Conservation (phyloP, 352 stramenopile genomes). For the Pythium aristosporum region DNA sequence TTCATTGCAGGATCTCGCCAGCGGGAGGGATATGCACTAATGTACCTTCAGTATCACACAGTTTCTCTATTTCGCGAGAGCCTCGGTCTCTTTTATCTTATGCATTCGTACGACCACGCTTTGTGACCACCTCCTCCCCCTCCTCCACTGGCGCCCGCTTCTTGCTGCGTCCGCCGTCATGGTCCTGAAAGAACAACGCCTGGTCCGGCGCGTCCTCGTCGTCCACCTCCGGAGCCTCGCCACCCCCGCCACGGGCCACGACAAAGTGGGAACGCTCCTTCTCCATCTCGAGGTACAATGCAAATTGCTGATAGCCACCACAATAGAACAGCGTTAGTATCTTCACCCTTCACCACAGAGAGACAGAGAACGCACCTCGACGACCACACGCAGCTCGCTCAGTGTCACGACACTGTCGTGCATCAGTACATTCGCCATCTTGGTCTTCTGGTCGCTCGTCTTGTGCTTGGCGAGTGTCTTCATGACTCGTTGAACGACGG, state of each 20-base stretch:
- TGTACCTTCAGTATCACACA: not conserved
- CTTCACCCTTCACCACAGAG: not conserved
- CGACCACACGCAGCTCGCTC: slow-evolving; percentile 38
- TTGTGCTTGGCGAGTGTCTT: slow-evolving; percentile 38
- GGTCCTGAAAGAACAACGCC: slow-evolving; percentile 63
- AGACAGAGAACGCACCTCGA: slow-evolving; percentile 29
- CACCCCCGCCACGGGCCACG: slow-evolving; percentile 10
- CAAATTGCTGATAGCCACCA: slow-evolving; percentile 41
- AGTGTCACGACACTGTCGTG: slow-evolving; percentile 43
- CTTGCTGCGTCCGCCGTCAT: slow-evolving; percentile 32
- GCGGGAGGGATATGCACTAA: too few relatives aligned
- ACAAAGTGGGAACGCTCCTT: slow-evolving; percentile 28
- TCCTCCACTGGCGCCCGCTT: not conserved
- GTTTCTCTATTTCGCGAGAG: not conserved
- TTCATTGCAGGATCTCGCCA: too few relatives aligned
- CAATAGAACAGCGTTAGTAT: slow-evolving; percentile 9
- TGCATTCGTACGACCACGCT: slow-evolving; percentile 3
- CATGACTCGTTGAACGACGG: slow-evolving; percentile 25
- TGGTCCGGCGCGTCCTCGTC: slow-evolving; percentile 11
- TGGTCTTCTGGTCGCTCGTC: slow-evolving; percentile 10
- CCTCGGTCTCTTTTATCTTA: not conserved
- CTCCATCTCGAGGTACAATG: slow-evolving; percentile 34
- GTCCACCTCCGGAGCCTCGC: slow-evolving; percentile 1
- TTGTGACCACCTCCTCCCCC: not conserved
- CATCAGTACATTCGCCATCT: slow-evolving; percentile 50